These are phyloP conservation scores for Aquilaria yunnanensis DNA, from an alignment of 345 rosid species.

Conservation along the genomic window DNA sequence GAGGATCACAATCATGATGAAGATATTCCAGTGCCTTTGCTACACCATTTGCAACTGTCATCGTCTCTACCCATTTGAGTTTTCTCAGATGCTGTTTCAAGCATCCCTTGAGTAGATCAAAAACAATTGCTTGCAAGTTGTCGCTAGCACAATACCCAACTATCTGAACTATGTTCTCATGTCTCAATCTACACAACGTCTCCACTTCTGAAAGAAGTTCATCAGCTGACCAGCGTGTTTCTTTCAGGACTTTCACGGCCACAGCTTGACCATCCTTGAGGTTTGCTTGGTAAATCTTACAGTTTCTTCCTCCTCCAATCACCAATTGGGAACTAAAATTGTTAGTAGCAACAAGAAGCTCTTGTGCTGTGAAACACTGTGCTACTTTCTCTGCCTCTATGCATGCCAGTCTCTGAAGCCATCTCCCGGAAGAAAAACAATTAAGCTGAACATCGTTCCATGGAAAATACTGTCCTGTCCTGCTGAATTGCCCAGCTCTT, in stretches of 20 bases:
- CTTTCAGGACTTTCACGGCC: slow-evolving; percentile 33
- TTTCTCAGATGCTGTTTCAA: slow-evolving; percentile 24
- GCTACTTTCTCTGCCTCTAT: slow-evolving; percentile 6
- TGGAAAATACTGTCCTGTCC: no score
- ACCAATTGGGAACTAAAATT: slow-evolving; percentile 25
- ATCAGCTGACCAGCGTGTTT: slow-evolving; percentile 15
- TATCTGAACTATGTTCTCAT: slow-evolving; percentile 28
- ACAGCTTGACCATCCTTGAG: slow-evolving; percentile 23
- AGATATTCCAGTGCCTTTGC: slow-evolving; percentile 38
- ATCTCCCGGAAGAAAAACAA: neutral
- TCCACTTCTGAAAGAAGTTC: slow-evolving; percentile 33
- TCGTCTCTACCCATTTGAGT: slow-evolving; percentile 28
- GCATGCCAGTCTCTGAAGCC: slow-evolving; percentile 10
- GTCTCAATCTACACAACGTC: slow-evolving; percentile 20
- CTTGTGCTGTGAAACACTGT: slow-evolving; percentile 20
- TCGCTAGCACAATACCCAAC: slow-evolving; percentile 23
- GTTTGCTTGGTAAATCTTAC: slow-evolving; percentile 23
- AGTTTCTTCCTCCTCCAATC: slow-evolving; percentile 30
- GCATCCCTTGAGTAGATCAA: slow-evolving; percentile 26
- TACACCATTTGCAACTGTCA: slow-evolving; percentile 32
- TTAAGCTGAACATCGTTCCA: no score
- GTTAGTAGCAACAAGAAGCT: slow-evolving; percentile 19
- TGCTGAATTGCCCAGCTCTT: no score
- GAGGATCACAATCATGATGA: slow-evolving; percentile 32
- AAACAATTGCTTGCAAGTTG: slow-evolving; percentile 30